phyloP scores from a whole-genome alignment of 768 basidiomycete species.

The Rossbeevera mucosa region DNA sequence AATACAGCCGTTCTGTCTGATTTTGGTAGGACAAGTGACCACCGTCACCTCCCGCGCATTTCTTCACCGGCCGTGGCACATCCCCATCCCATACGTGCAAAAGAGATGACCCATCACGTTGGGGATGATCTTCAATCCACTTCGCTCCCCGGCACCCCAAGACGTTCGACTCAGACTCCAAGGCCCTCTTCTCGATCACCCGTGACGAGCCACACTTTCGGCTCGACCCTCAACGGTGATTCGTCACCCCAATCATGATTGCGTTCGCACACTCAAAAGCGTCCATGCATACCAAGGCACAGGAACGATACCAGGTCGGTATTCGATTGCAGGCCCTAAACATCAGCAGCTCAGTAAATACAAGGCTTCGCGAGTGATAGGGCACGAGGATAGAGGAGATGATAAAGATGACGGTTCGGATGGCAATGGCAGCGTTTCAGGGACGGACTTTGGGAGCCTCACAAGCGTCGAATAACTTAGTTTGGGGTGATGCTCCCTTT shows the following conservation, averaged over 20 bases:
- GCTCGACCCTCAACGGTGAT: conserved; percentile 46
- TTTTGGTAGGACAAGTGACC: conserved; percentile 4
- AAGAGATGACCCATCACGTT: conserved; percentile 15
- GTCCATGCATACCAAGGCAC: conserved; percentile 30
- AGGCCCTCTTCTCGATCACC: conserved; percentile 31
- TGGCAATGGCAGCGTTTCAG: conserved; percentile 37
- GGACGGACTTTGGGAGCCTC: conserved; percentile 44
- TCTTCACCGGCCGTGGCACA: conserved; percentile 21
- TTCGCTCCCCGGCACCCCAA: conserved; percentile 26
- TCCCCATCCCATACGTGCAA: conserved; percentile 26
- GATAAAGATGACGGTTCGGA: conserved; percentile 34
- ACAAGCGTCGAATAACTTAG: conserved; percentile 44
- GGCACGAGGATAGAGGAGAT: conserved; percentile 14
- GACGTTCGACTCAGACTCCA: conserved; percentile 24
- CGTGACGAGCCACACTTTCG: conserved; percentile 31
- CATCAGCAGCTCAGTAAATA: conserved; percentile 17
- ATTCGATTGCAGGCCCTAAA: conserved; percentile 18
- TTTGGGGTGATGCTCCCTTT: not conserved
- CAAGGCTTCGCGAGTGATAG: conserved; percentile 16
- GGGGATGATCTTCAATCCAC: conserved; percentile 13
- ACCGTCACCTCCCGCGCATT: conserved; percentile 6
- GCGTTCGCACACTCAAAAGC: conserved; percentile 33
- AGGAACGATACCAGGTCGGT: conserved; percentile 21
- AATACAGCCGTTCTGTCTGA: conserved; percentile 1
- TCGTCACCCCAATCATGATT: conserved; percentile 39